Evolutionary conservation across 305 asterid genomes (phyloP).

Genomic region (Caryopteris hybrid): DNA sequence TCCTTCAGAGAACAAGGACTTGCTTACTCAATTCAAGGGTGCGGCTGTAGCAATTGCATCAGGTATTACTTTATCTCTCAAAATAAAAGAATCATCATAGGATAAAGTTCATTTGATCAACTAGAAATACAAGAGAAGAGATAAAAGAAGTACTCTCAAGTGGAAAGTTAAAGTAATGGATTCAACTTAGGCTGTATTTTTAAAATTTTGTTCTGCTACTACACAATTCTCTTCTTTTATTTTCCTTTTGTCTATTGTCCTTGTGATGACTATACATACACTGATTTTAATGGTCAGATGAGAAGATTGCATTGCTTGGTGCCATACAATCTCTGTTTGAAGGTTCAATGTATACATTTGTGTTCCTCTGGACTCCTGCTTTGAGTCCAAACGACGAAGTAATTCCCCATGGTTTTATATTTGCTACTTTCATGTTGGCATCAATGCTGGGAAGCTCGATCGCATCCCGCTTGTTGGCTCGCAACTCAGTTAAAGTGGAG

Average conservation of each 20-base stretch:
- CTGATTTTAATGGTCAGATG: slow-evolving; percentile 54
- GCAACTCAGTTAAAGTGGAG: slow-evolving; percentile 40
- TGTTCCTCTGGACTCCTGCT: slow-evolving; percentile 93
- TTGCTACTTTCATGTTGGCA: slow-evolving; percentile 89
- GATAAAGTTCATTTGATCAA: not conserved
- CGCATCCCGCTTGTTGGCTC: slow-evolving; percentile 85
- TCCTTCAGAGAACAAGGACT: slow-evolving; percentile 79
- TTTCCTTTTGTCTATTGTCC: not conserved
- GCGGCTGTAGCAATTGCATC: slow-evolving; percentile 97
- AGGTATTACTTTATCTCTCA: slow-evolving; percentile 39
- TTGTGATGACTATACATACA: slow-evolving; percentile 12
- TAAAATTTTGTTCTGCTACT: not conserved
- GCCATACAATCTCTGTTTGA: slow-evolving; percentile 91
- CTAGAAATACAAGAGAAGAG: not conserved
- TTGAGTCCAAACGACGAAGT: slow-evolving; percentile 80
- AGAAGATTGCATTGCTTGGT: slow-evolving; percentile 88
- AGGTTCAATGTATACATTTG: slow-evolving; percentile 95
- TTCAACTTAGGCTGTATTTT: not conserved
- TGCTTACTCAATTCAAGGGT: slow-evolving; percentile 76
- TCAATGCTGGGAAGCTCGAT: slow-evolving; percentile 96
- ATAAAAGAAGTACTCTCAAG: not conserved
- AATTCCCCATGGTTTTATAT: slow-evolving; percentile 86
- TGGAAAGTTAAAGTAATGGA: not conserved
- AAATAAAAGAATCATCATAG: not conserved
- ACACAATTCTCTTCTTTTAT: not conserved